Percentiles rank a stretch among this genome's conserved stretches.
Evolutionary conservation across 1,284 basidiomycete genomes (phyloP).

Genomic region (Phellopilus nigrolimitatus): DNA sequence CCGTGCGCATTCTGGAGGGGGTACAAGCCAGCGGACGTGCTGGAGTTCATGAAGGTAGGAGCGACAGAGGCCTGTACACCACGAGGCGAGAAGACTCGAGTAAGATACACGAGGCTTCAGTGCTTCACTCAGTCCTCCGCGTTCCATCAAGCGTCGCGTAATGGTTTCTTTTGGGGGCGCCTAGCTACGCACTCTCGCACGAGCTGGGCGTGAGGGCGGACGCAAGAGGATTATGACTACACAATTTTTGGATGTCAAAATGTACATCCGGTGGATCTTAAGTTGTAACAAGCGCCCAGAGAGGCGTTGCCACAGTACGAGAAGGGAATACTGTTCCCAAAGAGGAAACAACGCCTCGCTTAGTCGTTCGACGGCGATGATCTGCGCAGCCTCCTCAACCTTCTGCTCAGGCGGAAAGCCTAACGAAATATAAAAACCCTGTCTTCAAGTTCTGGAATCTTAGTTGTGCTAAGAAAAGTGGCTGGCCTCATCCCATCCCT

Average conservation of each 20-base stretch:
- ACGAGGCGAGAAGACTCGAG: conserved; percentile 20
- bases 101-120: conserved; percentile 20
- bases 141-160: conserved; percentile 19
- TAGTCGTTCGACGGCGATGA: not conserved
- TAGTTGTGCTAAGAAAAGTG: no score
- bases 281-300: not conserved
- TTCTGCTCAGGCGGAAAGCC: not conserved
- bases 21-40: conserved; percentile 13
- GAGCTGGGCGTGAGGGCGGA: not conserved
- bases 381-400: not conserved
- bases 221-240: not conserved
- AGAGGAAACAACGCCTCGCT: not conserved
- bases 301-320: not conserved
- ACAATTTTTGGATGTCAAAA: not conserved
- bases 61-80: conserved; percentile 19
- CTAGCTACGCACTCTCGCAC: conserved; percentile 6
- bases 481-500: no score
- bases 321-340: not conserved
- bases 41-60: conserved; percentile 21
- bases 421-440: no score
- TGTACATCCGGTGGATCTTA: not conserved
- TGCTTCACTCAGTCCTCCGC: conserved; percentile 11
- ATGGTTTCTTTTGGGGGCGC: conserved; percentile 15
- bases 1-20: conserved; percentile 13
- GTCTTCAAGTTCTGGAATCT: no score